These are phyloP conservation scores for Pythium scleroteichum DNA, from an alignment of 352 stramenopile species.

Conservation along the genomic window DNA sequence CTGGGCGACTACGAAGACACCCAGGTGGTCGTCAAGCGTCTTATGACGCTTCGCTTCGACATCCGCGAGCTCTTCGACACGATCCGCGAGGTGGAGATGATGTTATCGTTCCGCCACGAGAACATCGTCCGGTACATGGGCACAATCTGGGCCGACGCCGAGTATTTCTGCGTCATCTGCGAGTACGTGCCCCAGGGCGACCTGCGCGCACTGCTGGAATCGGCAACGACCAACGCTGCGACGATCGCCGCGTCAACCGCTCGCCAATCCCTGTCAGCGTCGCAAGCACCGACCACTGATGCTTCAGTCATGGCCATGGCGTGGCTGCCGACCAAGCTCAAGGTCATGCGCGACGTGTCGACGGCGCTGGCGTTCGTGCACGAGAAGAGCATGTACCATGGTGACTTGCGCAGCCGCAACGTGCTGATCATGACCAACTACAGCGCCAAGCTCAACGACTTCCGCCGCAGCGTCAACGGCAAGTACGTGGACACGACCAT, in stretches of 20 bases:
- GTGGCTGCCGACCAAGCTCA: constrained; percentile 45
- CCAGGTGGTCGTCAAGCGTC: constrained; percentile 67
- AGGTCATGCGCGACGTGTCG: constrained; percentile 61
- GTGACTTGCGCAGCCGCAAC: constrained; percentile 69
- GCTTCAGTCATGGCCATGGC: constrained; percentile 1
- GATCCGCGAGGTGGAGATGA: constrained; percentile 72
- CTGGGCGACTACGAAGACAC: constrained; percentile 54
- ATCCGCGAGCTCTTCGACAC: constrained; percentile 60
- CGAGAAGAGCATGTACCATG: constrained; percentile 48
- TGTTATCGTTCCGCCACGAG: constrained; percentile 55
- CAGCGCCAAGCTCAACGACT: constrained; percentile 62
- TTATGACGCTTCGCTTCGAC: constrained; percentile 66
- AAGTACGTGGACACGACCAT: constrained; percentile 32
- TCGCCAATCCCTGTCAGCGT: not conserved
- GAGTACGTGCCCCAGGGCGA: constrained; percentile 68
- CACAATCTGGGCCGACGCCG: constrained; percentile 64
- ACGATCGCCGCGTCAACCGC: constrained; percentile 2
- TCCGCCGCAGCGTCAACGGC: constrained; percentile 37
- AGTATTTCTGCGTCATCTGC: constrained; percentile 68
- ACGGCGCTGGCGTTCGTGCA: constrained; percentile 58
- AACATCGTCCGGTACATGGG: constrained; percentile 72
- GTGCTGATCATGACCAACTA: constrained; percentile 60
- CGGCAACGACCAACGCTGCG: constrained; percentile 30
- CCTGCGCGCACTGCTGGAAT: constrained; percentile 52
- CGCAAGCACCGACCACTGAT: not conserved